phyloP scores from a whole-genome alignment of 2,329 filamentous ascomycete species.

The Colletotrichum chrysophilum region DNA sequence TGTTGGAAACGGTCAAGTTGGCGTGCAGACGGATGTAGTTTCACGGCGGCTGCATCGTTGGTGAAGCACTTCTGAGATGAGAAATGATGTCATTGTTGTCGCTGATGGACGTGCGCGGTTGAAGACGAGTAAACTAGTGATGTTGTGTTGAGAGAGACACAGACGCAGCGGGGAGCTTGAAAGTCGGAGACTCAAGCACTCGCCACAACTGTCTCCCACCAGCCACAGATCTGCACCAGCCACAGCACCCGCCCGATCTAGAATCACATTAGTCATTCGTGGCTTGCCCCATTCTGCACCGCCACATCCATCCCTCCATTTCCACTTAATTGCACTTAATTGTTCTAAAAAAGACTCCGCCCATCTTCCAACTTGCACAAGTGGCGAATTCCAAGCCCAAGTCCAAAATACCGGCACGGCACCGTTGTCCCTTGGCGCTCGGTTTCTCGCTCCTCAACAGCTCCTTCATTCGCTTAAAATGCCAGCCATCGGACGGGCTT shows the following conservation, averaged over 20 bases:
- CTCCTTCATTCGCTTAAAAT: neutral
- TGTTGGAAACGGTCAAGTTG: neutral
- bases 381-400: neutral
- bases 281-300: neutral
- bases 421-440: neutral
- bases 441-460: neutral
- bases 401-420: neutral
- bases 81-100: neutral
- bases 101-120: neutral
- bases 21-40: neutral
- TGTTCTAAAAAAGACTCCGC: neutral
- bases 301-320: neutral
- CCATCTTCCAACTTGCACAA: neutral
- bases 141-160: neutral
- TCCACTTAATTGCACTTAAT: neutral
- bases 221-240: neutral
- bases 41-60: neutral
- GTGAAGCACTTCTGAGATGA: neutral
- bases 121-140: neutral
- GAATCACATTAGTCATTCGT: neutral
- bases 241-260: neutral
- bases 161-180: neutral
- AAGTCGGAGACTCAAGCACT: neutral
- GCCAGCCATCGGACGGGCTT: neutral
- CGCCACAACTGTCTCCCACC: neutral